phyloP scores from a whole-genome alignment of 2,329 filamentous ascomycete species.

The Cadophora malorum region DNA sequence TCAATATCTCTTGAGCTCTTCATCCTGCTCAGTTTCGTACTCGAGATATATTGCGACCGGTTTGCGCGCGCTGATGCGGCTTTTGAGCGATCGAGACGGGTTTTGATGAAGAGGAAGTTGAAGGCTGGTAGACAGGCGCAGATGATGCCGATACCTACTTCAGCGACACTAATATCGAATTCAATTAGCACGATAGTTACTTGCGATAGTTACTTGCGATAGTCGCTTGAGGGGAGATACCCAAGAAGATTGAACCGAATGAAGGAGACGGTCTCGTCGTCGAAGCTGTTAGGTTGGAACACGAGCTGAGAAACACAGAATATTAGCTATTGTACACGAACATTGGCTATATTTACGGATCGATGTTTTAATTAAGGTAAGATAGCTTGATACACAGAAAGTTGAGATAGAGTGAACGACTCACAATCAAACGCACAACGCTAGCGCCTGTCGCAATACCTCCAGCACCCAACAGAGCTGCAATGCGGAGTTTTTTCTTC shows the following conservation, averaged over 20 bases:
- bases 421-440: slow-evolving; percentile 22
- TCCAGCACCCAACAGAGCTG: slow-evolving; percentile 23
- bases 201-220: no score
- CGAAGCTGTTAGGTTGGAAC: slow-evolving; percentile 24
- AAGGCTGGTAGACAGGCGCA: slow-evolving; percentile 19
- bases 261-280: slow-evolving; percentile 24
- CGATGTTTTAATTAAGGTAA: no score
- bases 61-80: neutral
- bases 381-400: neutral
- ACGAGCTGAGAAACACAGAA: slow-evolving; percentile 4
- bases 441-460: slow-evolving; percentile 22
- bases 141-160: slow-evolving; percentile 21
- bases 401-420: neutral
- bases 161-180: no score
- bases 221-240: no score
- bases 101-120: slow-evolving; percentile 17
- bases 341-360: no score
- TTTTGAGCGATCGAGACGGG: neutral
- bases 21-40: slow-evolving; percentile 6
- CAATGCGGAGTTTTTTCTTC: slow-evolving; percentile 40
- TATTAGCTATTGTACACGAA: no score
- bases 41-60: slow-evolving; percentile 13
- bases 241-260: slow-evolving; percentile 28
- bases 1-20: slow-evolving; percentile 8
- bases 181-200: no score